Conservation (phyloP, 495 filamentous ascomycete genomes). For the Xylaria acuta region DNA sequence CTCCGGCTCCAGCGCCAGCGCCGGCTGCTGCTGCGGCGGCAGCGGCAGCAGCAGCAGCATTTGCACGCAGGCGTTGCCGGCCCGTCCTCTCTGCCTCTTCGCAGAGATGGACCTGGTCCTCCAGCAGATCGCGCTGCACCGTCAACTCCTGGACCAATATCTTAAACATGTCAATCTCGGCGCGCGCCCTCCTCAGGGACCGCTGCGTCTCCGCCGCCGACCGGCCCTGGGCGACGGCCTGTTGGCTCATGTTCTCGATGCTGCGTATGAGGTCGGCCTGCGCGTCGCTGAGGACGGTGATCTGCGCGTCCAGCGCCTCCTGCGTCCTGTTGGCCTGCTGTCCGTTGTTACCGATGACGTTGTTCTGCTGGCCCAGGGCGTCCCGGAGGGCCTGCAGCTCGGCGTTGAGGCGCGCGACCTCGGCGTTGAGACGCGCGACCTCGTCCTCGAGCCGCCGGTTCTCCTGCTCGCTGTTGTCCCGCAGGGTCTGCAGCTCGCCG, state of each 20-base stretch:
- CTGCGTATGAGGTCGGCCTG: background rate
- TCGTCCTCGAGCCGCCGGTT: background rate
- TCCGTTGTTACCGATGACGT: background rate
- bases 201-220: conserved; percentile 5
- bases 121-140: conserved; percentile 10
- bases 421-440: background rate
- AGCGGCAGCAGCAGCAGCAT: too few relatives aligned
- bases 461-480: background rate
- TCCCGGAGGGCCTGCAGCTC: background rate
- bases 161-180: background rate
- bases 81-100: background rate
- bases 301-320: background rate
- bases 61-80: background rate
- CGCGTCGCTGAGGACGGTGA: background rate
- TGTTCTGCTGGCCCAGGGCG: background rate
- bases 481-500: background rate
- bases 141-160: background rate
- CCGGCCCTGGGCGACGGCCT: background rate
- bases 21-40: too few relatives aligned
- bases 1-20: background rate
- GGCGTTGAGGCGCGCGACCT: background rate
- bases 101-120: background rate
- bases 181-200: background rate
- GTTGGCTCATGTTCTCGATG: background rate
- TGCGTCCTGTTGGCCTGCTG: background rate